Percentiles rank a stretch among this genome's conserved stretches.
Evolutionary conservation across 148 eudicot species (phyloP).

Genomic region (Linanthus parryae): DNA sequence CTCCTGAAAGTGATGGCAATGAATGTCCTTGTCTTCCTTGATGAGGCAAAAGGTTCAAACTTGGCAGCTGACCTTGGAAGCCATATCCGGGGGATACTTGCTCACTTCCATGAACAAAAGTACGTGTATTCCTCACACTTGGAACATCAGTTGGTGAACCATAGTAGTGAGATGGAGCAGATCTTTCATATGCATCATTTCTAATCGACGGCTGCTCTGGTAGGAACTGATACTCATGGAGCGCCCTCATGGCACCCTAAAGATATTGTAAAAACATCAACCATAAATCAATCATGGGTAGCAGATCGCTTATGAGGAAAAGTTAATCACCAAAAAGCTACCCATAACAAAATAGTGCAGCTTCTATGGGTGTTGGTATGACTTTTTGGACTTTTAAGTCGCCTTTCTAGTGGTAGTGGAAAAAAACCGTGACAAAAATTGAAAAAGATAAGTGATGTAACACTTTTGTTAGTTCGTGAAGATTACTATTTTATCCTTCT

Average conservation of each 20-base stretch:
- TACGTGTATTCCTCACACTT: conserved; percentile 38
- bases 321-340: too few species aligned
- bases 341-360: too few species aligned
- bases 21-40: conserved; percentile 43
- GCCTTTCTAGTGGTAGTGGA: too few species aligned
- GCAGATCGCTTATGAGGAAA: too few species aligned
- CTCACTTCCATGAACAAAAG: conserved; percentile 49
- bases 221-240: conserved; percentile 85
- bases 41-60: conserved; percentile 46
- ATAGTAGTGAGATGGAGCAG: conserved; percentile 52
- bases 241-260: conserved; percentile 65
- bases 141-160: conserved; percentile 49
- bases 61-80: conserved; percentile 43
- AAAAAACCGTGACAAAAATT: too few species aligned
- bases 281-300: too few species aligned
- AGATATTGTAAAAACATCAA: too few species aligned
- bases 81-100: conserved; percentile 48
- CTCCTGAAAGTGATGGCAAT: conserved; percentile 53
- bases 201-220: conserved; percentile 82
- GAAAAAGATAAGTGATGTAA: too few species aligned
- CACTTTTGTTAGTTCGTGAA: too few species aligned
- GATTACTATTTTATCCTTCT: too few species aligned
- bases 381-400: too few species aligned
- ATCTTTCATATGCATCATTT: conserved; percentile 64
- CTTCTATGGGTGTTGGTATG: too few species aligned